Evolutionary conservation across 1,139 yeast species (phyloP).

Genomic region (Kodamaea sp.): DNA sequence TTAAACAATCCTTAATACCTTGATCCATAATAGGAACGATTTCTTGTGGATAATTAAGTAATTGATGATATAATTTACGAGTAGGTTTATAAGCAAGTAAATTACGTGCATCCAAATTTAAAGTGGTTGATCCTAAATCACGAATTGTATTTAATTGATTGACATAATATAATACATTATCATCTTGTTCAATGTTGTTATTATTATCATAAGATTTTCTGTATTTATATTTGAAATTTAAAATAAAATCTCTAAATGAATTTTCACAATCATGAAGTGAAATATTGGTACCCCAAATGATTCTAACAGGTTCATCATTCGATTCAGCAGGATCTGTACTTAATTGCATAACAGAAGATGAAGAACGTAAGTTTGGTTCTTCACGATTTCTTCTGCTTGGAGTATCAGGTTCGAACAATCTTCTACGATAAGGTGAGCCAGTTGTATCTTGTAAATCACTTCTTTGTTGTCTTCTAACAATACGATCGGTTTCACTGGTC

Average conservation of each 20-base stretch:
- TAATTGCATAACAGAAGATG: slow-evolving; percentile 28
- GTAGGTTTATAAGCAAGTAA: slow-evolving; percentile 74
- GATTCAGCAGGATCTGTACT: slow-evolving; percentile 26
- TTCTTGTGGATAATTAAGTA: slow-evolving; percentile 93
- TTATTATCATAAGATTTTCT: slow-evolving; percentile 58
- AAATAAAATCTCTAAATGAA: slow-evolving; percentile 75
- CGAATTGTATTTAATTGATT: slow-evolving; percentile 72
- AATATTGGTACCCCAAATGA: slow-evolving; percentile 98
- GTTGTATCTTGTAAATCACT: slow-evolving; percentile 42
- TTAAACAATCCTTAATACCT: slow-evolving; percentile 85
- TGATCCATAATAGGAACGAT: slow-evolving; percentile 98
- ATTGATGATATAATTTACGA: slow-evolving; percentile 74
- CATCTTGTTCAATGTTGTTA: slow-evolving; percentile 44
- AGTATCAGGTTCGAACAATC: slow-evolving; percentile 25
- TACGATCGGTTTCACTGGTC: slow-evolving; percentile 43
- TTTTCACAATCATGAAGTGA: slow-evolving; percentile 83
- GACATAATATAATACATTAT: slow-evolving; percentile 71
- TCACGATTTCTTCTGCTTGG: slow-evolving; percentile 9
- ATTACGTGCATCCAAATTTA: slow-evolving; percentile 82
- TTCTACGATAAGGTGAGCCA: slow-evolving; percentile 41
- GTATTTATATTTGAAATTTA: slow-evolving; percentile 77
- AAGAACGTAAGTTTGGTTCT: slow-evolving; percentile 8
- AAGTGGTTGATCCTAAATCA: slow-evolving; percentile 72
- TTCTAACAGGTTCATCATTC: slow-evolving; percentile 70
- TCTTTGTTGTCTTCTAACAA: slow-evolving; percentile 40